phyloP scores from a whole-genome alignment of 306 rosid species.

The Cucurbita pepo region DNA sequence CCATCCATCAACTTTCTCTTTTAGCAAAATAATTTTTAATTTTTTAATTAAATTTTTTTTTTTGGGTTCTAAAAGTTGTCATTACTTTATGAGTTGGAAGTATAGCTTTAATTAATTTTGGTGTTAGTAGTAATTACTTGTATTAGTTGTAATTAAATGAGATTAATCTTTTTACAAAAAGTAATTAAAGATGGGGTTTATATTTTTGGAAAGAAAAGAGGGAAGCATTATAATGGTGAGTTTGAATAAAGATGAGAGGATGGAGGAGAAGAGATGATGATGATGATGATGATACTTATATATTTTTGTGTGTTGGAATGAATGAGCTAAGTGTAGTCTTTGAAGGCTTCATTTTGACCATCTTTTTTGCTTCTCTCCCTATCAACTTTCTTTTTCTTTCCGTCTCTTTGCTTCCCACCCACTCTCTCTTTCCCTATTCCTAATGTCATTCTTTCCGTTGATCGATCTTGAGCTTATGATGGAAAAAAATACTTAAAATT shows the following conservation, averaged over 20 bases:
- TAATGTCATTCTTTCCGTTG: too few species aligned
- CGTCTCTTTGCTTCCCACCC: background rate
- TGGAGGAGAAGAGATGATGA: conserved; percentile 23
- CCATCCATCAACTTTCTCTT: background rate
- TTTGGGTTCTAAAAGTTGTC: background rate
- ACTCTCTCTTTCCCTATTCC: background rate
- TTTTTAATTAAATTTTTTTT: too few species aligned
- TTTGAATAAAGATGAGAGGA: conserved; percentile 53
- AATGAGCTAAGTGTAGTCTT: conserved; percentile 33
- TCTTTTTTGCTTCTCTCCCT: conserved; percentile 13
- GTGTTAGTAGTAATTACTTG: background rate
- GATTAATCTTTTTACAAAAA: too few species aligned
- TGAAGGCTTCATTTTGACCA: conserved; percentile 90
- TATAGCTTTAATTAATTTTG: too few species aligned
- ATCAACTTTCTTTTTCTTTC: conserved; percentile 7
- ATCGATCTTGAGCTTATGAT: too few species aligned
- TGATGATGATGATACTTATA: conserved; percentile 12
- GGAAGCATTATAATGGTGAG: conserved; percentile 19
- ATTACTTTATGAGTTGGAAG: background rate
- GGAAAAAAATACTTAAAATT: too few species aligned
- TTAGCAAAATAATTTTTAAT: background rate
- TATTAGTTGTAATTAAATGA: background rate
- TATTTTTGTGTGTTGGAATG: conserved; percentile 25
- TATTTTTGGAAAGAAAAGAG: background rate
- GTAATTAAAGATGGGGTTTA: too few species aligned